Base-by-base conservation (phyloP, 495 filamentous ascomycete genomes). In the Diplogelasinospora grovesii region DNA sequence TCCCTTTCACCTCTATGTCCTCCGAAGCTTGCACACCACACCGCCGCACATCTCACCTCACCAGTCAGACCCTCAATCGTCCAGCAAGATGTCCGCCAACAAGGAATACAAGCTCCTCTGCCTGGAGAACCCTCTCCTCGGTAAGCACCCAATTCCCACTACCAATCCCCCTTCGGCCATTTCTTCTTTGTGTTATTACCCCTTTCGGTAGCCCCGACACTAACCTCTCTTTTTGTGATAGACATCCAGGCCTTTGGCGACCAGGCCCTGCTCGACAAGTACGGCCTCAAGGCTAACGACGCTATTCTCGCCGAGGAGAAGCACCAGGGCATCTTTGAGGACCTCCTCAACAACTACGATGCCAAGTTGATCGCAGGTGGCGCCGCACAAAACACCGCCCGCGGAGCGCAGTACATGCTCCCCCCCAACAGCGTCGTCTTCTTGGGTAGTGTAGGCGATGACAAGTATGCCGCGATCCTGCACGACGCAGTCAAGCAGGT, bases 301-400 rank as follows among this genome's bases (percentile, higher is more conserved):
- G 92, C 93, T 43, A 97, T 99, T 64, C 84, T 99, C 39, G 90
- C 90, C 22, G 88, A 93, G 64, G 77, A 84, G 39, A 82, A 94
- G 70, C 92, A 97, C 70, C 73, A 81, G 61, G 74, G 72, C 39
- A 66, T 99, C 62, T 97, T 90, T 63, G 88, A 95, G 54, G 93
- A 99, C 50, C 77, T 97, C 46, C 73, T 95, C 44, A 77, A 82
- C 50, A 82, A 85, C 73, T 82, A 77, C 58, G 77, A 89, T 51
- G 89, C 89, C 47, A 95, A 93, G 70, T 74, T 95, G 59, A 88
- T 99, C 63, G 87, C 92, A 40, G 92, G 92, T 56, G 92, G 92
- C 59, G 93, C 93, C 43, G 92, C 93, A 19, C 92, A 99, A 67
- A 99, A 99, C 78, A 90, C 90, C 41, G 92, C 93, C 53, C 84